Conservation (phyloP, 768 basidiomycete species). For the Russula ochroleuca region DNA sequence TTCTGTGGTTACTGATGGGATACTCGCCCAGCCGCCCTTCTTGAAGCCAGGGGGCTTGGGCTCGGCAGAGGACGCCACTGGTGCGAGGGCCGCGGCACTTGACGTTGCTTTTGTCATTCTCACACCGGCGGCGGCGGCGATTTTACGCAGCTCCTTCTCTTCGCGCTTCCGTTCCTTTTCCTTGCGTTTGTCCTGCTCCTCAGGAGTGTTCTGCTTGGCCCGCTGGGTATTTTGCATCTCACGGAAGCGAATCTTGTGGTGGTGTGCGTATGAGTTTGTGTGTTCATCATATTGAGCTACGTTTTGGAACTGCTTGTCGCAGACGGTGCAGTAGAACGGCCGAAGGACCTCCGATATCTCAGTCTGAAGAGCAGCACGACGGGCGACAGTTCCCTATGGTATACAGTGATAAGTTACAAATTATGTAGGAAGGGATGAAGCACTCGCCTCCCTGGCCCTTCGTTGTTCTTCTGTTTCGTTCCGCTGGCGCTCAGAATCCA, state of each 20-base stretch:
- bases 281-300: constrained; percentile 88
- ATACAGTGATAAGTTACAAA: not conserved
- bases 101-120: constrained; percentile 45
- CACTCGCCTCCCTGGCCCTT: constrained; percentile 59
- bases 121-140: constrained; percentile 78
- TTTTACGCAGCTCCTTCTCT: constrained; percentile 79
- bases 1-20: constrained; percentile 5
- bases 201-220: constrained; percentile 49
- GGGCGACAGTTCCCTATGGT: constrained; percentile 56
- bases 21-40: constrained; percentile 23
- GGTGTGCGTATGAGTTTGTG: constrained; percentile 84
- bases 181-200: constrained; percentile 68
- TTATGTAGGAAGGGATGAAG: not conserved
- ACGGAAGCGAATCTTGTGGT: constrained; percentile 75
- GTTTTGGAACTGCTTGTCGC: constrained; percentile 84
- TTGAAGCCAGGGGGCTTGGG: constrained; percentile 37
- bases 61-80: constrained; percentile 21
- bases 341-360: constrained; percentile 66
- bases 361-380: constrained; percentile 57
- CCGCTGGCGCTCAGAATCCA: constrained; percentile 77
- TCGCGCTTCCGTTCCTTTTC: constrained; percentile 85
- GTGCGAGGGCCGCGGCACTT: constrained; percentile 29
- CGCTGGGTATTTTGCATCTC: constrained; percentile 78
- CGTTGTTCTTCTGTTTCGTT: constrained; percentile 80
- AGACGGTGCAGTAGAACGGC: constrained; percentile 76